Conservation (phyloP, 371 early-diverging fungal species). For the Thermomucor indicae-seudaticae region DNA sequence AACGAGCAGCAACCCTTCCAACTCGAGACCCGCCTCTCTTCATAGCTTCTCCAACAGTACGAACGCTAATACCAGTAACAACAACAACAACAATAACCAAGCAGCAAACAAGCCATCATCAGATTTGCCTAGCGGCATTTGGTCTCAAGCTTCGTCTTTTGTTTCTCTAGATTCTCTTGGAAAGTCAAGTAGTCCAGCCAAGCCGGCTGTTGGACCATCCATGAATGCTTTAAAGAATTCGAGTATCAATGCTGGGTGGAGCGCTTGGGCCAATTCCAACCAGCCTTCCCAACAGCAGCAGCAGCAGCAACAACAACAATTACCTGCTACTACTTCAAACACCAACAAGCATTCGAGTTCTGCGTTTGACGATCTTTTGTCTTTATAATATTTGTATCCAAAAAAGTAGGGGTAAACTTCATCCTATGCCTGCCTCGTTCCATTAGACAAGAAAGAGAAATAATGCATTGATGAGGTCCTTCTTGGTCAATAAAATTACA, state of each 20-base stretch:
- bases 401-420: too few relatives aligned
- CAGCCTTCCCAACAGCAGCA: constrained; percentile 1
- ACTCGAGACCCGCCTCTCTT: constrained; percentile 1
- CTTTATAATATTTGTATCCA: constrained; percentile 8
- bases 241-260: constrained; percentile 36
- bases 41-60: constrained; percentile 1
- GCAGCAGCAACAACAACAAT: constrained; percentile 8
- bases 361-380: constrained; percentile 41
- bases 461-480: too few relatives aligned
- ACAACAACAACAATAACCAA: constrained; percentile 10
- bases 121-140: constrained; percentile 39
- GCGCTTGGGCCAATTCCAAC: constrained; percentile 31
- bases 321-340: constrained; percentile 7
- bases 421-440: too few relatives aligned
- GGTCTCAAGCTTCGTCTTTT: constrained; percentile 56
- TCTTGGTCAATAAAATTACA: too few relatives aligned
- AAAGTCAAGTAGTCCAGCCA: constrained; percentile 27
- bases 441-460: too few relatives aligned
- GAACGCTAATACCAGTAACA: constrained; percentile 6
- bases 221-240: constrained; percentile 56
- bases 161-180: constrained; percentile 58
- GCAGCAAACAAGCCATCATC: neutral
- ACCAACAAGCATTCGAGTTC: constrained; percentile 6
- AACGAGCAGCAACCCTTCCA: constrained; percentile 9
- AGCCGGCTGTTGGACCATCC: constrained; percentile 44